A percentile compares a stretch with the other conserved stretches of the same genome.
Evolutionary conservation across 345 rosid species (phyloP).

Genomic region (Streptanthus diversifolius): DNA sequence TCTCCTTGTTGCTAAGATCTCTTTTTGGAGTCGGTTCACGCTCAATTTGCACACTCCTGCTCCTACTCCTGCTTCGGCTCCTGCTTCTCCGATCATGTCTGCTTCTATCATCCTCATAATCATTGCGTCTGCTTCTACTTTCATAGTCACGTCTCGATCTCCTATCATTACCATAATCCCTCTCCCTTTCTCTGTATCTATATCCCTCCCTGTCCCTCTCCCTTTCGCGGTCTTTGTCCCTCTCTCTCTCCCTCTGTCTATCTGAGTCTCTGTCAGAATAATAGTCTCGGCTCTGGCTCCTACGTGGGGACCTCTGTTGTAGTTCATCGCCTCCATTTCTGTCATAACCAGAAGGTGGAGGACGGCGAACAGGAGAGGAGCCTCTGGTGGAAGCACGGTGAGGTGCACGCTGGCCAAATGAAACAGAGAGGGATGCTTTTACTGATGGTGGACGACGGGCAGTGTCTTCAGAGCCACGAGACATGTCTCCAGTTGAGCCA

Average conservation of each 20-base stretch:
- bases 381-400: constrained; percentile 98
- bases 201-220: constrained; percentile 40
- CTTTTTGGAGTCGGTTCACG: constrained; percentile 48
- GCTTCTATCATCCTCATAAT: constrained; percentile 43
- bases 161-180: constrained; percentile 42
- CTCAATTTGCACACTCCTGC: constrained; percentile 64
- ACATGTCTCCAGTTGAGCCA: constrained; percentile 81
- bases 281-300: constrained; percentile 70
- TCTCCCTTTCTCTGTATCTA: constrained; percentile 41
- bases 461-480: constrained; percentile 88
- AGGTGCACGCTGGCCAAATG: constrained; percentile 99
- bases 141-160: constrained; percentile 42
- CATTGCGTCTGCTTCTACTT: constrained; percentile 44
- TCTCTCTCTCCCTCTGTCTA: constrained; percentile 41
- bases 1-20: constrained; percentile 54
- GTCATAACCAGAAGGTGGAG: constrained; percentile 62
- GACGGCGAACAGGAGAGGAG: constrained; percentile 93
- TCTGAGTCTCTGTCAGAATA: constrained; percentile 59
- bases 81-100: constrained; percentile 48
- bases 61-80: constrained; percentile 64
- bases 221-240: constrained; percentile 42
- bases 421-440: constrained; percentile 97
- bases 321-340: constrained; percentile 46
- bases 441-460: constrained; percentile 99
- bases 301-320: constrained; percentile 57